These are phyloP conservation scores for Nannizzia gypsea DNA, from an alignment of 2,329 filamentous ascomycete genomes.

Conservation along the genomic window DNA sequence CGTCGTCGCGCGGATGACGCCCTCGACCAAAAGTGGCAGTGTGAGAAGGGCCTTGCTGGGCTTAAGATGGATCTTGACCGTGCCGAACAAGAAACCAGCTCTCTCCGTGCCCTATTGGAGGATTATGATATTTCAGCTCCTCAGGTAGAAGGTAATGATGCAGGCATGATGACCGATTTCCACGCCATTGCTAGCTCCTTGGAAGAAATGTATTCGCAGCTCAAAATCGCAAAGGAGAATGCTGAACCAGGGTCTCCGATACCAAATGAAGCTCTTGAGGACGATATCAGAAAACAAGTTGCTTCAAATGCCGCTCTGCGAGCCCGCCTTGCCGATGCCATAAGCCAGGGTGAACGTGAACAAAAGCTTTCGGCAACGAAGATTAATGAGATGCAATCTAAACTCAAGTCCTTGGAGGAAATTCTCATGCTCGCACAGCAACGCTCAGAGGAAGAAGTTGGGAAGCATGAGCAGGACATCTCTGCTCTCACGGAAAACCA, in stretches of 20 bases:
- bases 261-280: conserved; percentile 3
- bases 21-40: conserved; percentile 89
- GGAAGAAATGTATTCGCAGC: conserved; percentile 59
- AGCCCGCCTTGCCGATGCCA: conserved; percentile 63
- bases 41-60: conserved; percentile 76
- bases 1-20: conserved; percentile 84
- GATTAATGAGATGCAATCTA: conserved; percentile 72
- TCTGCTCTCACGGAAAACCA: conserved; percentile 63
- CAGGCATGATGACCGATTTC: conserved; percentile 30
- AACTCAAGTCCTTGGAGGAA: conserved; percentile 72
- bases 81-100: conserved; percentile 80
- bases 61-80: conserved; percentile 95
- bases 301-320: conserved; percentile 65
- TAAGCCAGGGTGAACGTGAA: conserved; percentile 70
- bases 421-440: conserved; percentile 71
- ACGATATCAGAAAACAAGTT: conserved; percentile 46
- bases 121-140: conserved; percentile 73
- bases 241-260: conserved; percentile 40
- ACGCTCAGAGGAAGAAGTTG: conserved; percentile 65
- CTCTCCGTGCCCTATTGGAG: conserved; percentile 63
- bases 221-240: conserved; percentile 56
- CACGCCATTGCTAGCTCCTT: conserved; percentile 59
- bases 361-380: conserved; percentile 68
- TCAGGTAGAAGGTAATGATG: conserved; percentile 30
- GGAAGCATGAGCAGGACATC: conserved; percentile 77